Evolutionary conservation across 1,284 basidiomycete species (phyloP), one percentile per base, ranked within the genome.

Genomic region (Ustilago xerochloae): DNA sequence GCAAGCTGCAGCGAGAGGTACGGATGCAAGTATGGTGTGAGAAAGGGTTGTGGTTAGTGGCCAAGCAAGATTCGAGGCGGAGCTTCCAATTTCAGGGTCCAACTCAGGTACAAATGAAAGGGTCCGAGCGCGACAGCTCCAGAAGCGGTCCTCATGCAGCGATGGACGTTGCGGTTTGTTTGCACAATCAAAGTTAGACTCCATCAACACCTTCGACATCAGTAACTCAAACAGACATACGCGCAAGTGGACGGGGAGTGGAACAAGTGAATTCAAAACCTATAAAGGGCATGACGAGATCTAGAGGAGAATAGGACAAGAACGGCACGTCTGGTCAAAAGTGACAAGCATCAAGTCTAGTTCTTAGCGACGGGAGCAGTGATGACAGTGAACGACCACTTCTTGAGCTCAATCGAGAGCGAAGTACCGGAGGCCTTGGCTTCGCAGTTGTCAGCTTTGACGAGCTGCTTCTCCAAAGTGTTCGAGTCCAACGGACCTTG

Each of bases 361-460:
- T 43, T 43, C 41, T 26, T 43, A 15, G 22, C 22, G 26, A 26
- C 13, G 6, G 33, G 13, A 38, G 49, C 48, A 36, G 45, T 67
- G 56, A 66, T 10, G 8, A 73, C 64, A 24, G 64, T 73, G 22
- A 73, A 54, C 48, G 64, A 67, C 70, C 70, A 73, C 53, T 67
- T 67, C 43, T 26, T 49, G 8, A 73, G 45, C 3, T 43, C 28
- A 7, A 60, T 41, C 13, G 52, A 28, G 26, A 63, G 6, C 24
- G 7, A 2, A 4, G 9, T 38, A 18, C 39, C 61, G 8, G 30
- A 1, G 4, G 30, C 28, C 18, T 41, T 60, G n/a, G 61, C 61
- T 10, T 28, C 5, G 57, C 70, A 67, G 6, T 2, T 18, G n/a
- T 51, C 30, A 4, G 48, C 61, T 41, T 55, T 26, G 36, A 73